phyloP scores from a whole-genome alignment of 2,329 filamentous ascomycete species.

The Penicillium fuscoglaucum region DNA sequence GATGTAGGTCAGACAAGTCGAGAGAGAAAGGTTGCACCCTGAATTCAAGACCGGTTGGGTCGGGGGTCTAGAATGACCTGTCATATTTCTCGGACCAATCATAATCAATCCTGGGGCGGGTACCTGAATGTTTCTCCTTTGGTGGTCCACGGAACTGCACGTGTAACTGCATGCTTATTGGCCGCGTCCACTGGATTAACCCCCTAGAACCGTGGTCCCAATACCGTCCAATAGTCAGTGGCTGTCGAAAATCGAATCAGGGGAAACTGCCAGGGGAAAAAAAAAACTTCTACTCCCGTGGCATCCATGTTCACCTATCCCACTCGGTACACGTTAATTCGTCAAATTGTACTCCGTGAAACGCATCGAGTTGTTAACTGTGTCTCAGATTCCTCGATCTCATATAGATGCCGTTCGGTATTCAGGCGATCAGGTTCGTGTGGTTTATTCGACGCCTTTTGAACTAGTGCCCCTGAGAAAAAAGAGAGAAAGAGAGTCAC shows the following conservation, averaged over 20 bases:
- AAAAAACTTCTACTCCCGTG: background rate
- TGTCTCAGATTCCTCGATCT: constrained; percentile 28
- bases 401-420: constrained; percentile 25
- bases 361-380: background rate
- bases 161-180: constrained; percentile 20
- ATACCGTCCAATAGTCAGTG: constrained; percentile 12
- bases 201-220: constrained; percentile 23
- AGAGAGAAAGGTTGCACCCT: background rate
- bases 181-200: constrained; percentile 8
- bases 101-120: constrained; percentile 16
- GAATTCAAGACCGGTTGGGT: background rate
- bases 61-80: constrained; percentile 24
- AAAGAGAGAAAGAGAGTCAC: background rate
- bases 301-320: background rate
- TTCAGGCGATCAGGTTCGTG: constrained; percentile 7
- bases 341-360: background rate
- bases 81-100: constrained; percentile 22
- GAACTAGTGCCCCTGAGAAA: background rate
- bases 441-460: constrained; percentile 9
- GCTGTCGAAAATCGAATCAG: constrained; percentile 22
- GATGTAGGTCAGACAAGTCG: background rate
- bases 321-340: background rate
- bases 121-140: constrained; percentile 25
- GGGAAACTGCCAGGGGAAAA: constrained; percentile 9
- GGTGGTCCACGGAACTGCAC: constrained; percentile 15